Conservation (phyloP, 768 basidiomycete genomes). For the Brasilioporus rufonigricans region DNA sequence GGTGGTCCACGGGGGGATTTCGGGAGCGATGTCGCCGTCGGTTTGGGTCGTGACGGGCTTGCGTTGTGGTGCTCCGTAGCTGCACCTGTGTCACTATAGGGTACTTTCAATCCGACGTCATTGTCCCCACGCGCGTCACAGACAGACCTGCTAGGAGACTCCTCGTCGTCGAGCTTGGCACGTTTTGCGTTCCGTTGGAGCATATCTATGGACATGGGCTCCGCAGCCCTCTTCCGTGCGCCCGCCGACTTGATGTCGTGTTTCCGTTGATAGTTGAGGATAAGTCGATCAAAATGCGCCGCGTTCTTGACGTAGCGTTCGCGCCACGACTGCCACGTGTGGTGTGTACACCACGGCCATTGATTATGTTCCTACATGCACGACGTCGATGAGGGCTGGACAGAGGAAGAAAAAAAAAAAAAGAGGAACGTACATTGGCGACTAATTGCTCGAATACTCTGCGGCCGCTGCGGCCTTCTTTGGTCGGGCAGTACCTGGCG, state of each 20-base stretch:
- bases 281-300: conserved; percentile 40
- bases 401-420: neutral
- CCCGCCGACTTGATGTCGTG: conserved; percentile 13
- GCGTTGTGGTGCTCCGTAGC: neutral
- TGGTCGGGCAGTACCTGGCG: conserved; percentile 47
- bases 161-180: neutral
- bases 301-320: conserved; percentile 53
- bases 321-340: conserved; percentile 64
- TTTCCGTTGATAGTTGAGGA: conserved; percentile 39
- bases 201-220: neutral
- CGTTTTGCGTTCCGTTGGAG: conserved; percentile 7
- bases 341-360: conserved; percentile 54
- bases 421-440: conserved; percentile 41
- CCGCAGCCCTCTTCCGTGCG: conserved; percentile 1
- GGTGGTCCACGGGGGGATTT: neutral
- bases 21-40: neutral
- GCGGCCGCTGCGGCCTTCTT: conserved; percentile 45
- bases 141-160: conserved; percentile 4
- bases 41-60: neutral
- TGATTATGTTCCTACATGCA: conserved; percentile 32
- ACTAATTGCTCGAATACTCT: conserved; percentile 42
- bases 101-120: neutral
- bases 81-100: conserved; percentile 3
- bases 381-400: neutral
- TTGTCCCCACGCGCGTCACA: neutral